Evolutionary conservation across 1,284 basidiomycete genomes (phyloP).

Genomic region (Apiotrichum sp.): DNA sequence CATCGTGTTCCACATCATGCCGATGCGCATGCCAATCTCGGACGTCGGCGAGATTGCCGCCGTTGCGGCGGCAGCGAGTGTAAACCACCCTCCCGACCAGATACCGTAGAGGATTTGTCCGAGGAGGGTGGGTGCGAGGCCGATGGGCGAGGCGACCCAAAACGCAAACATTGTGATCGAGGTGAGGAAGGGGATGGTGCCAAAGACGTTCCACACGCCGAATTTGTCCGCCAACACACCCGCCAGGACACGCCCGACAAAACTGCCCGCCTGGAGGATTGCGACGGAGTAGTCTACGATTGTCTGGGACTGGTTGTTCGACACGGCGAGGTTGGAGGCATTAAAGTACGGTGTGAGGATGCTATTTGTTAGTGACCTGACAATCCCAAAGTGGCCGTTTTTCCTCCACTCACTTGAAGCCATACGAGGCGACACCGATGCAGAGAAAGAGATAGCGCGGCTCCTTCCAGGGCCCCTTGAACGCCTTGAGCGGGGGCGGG

Average conservation of each 20-base stretch:
- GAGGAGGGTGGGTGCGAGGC: conserved; percentile 18
- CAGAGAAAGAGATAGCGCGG: conserved; percentile 28
- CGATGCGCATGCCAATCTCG: conserved; percentile 37
- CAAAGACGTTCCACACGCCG: conserved; percentile 23
- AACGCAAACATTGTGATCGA: conserved; percentile 19
- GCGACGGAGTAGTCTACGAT: conserved; percentile 21
- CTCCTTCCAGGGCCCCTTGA: conserved; percentile 29
- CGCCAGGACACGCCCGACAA: conserved; percentile 19
- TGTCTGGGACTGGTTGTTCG: conserved; percentile 5
- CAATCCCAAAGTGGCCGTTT: too few species aligned
- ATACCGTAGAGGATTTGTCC: conserved; percentile 38
- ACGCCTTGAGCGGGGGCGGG: conserved; percentile 10
- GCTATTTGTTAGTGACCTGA: conserved; percentile 5
- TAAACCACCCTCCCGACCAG: conserved; percentile 37
- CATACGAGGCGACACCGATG: conserved; percentile 18
- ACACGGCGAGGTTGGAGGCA: conserved; percentile 9
- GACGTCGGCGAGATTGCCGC: conserved; percentile 8
- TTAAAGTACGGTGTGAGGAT: conserved; percentile 18
- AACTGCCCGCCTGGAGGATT: conserved; percentile 25
- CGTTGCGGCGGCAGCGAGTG: conserved; percentile 31
- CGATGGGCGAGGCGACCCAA: conserved; percentile 12
- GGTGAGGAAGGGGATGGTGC: conserved; percentile 11
- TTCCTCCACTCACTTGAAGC: conserved; percentile 7
- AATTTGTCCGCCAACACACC: conserved; percentile 22
- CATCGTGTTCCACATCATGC: conserved; percentile 40